These are phyloP conservation scores for Oidiodendron maius DNA, from an alignment of 495 filamentous ascomycete genomes.

Conservation along the genomic window DNA sequence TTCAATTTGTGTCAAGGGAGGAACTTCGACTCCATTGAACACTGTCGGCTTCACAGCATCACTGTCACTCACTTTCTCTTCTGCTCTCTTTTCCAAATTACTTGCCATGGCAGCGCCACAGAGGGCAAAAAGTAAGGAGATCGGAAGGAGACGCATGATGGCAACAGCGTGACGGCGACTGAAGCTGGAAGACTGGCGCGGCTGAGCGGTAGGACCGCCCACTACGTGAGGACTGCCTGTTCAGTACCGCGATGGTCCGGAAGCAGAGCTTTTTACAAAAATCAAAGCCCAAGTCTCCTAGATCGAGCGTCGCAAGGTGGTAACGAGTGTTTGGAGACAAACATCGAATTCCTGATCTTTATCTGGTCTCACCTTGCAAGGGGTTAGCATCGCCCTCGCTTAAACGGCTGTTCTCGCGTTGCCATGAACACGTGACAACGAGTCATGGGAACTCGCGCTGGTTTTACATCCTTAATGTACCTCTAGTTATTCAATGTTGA, in stretches of 20 bases:
- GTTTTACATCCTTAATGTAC: too few relatives aligned
- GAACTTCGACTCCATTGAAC: constrained; percentile 79
- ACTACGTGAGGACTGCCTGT: background rate
- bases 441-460: too few relatives aligned
- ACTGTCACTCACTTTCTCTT: constrained; percentile 6
- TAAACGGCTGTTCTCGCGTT: too few relatives aligned
- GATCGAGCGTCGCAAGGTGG: background rate
- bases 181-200: background rate
- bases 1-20: constrained; percentile 58
- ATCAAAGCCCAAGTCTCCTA: background rate
- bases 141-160: constrained; percentile 22
- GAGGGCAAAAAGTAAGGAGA: constrained; percentile 16
- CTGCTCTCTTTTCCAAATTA: constrained; percentile 1
- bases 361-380: background rate
- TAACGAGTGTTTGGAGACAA: background rate
- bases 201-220: constrained; percentile 17
- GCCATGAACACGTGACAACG: too few relatives aligned
- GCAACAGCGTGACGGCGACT: constrained; percentile 11
- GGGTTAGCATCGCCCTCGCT: background rate
- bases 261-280: background rate
- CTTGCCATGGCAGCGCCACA: constrained; percentile 14
- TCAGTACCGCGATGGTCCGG: background rate
- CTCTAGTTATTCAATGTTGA: too few relatives aligned
- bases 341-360: background rate
- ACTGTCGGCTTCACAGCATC: constrained; percentile 40